These are phyloP conservation scores for Eleusine coracana DNA, from an alignment of 176 grass and related monocot species.

Conservation along the genomic window DNA sequence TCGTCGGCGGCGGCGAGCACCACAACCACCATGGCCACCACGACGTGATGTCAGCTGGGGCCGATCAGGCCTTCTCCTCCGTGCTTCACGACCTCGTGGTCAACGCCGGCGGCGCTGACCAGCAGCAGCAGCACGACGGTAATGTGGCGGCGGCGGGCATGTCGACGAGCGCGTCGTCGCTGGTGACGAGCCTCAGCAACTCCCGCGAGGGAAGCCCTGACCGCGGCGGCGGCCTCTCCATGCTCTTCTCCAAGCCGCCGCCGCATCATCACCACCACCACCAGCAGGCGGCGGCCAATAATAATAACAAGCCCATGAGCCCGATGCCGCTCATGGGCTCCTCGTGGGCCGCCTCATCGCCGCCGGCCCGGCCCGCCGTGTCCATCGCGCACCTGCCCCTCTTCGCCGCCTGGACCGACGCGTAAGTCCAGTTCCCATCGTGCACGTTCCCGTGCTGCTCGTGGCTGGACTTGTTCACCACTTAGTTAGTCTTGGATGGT, in stretches of 20 bases:
- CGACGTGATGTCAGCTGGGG: slow-evolving; percentile 40
- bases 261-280: not conserved
- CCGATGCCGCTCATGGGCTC: slow-evolving; percentile 49
- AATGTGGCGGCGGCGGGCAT: not conserved
- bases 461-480: not conserved
- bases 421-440: slow-evolving; percentile 29
- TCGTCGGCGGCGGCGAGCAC: not conserved
- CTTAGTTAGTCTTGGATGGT: not conserved
- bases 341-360: slow-evolving; percentile 57
- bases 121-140: not conserved
- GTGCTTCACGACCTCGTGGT: slow-evolving; percentile 52
- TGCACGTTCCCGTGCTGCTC: not conserved
- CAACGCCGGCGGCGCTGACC: not conserved
- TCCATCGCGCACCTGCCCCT: slow-evolving; percentile 89
- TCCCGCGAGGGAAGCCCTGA: slow-evolving; percentile 70
- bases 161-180: slow-evolving; percentile 51
- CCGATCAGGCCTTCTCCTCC: slow-evolving; percentile 34
- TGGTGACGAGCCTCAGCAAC: slow-evolving; percentile 63
- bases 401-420: slow-evolving; percentile 90
- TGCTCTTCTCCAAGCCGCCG: slow-evolving; percentile 73
- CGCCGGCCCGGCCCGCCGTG: slow-evolving; percentile 40
- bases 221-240: slow-evolving; percentile 64
- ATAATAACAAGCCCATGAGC: slow-evolving; percentile 48
- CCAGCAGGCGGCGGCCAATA: not conserved
- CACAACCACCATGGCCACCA: not conserved